Conservation (phyloP, 164 flowering plant species). For the Magnolia officinalis region DNA sequence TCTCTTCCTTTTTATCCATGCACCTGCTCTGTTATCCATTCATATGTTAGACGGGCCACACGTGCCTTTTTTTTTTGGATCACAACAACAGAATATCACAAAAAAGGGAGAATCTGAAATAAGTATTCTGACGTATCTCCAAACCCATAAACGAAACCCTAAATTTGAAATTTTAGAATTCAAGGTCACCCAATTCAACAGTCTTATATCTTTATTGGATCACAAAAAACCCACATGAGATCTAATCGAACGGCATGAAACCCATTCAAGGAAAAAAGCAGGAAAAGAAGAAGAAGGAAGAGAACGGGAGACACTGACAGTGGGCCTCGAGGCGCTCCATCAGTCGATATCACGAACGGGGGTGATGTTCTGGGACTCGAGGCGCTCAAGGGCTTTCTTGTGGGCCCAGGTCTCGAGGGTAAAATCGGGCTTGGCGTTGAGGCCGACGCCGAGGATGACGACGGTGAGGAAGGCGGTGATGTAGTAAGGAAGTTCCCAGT, state of each 20-base stretch:
- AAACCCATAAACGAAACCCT: too few relatives aligned
- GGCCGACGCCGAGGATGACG: conserved; percentile 95
- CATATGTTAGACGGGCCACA: too few relatives aligned
- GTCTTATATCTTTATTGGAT: not conserved
- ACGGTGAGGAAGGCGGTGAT: conserved; percentile 88
- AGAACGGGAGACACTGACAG: not conserved
- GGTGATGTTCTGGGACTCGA: conserved; percentile 39
- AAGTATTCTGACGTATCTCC: too few relatives aligned
- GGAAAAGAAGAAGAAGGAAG: not conserved
- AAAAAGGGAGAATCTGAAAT: too few relatives aligned
- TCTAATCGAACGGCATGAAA: not conserved
- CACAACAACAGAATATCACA: too few relatives aligned
- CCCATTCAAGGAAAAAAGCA: not conserved
- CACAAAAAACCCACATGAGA: not conserved
- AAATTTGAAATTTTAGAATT: too few relatives aligned
- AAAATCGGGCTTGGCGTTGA: conserved; percentile 96
- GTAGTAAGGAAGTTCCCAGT: conserved; percentile 99
- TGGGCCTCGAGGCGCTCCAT: not conserved
- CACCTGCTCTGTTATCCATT: too few relatives aligned
- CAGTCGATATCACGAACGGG: conserved; percentile 14
- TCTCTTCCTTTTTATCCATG: too few relatives aligned
- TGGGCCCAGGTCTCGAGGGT: conserved; percentile 99
- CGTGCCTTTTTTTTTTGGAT: too few relatives aligned
- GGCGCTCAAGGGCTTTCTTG: conserved; percentile 84
- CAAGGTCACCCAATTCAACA: not conserved